Evolutionary conservation across 441 rosid species (phyloP).

Genomic region (Pelargonium cotyledonis): DNA sequence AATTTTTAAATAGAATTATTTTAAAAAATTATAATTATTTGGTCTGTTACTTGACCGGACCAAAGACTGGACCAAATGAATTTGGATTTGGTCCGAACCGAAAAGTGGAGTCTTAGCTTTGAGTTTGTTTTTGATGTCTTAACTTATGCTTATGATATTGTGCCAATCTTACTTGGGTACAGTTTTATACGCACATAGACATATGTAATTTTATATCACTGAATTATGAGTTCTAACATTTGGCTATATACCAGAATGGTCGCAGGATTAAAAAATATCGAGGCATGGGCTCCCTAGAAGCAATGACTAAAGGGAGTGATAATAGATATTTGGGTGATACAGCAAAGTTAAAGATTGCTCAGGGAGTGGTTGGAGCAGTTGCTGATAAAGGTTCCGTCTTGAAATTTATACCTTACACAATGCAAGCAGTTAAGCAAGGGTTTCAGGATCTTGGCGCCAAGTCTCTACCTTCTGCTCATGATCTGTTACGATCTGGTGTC

Average conservation of each 20-base stretch:
- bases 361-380: conserved; percentile 87
- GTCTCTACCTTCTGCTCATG: conserved; percentile 61
- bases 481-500: conserved; percentile 50
- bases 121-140: neutral
- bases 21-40: too few species aligned
- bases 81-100: too few species aligned
- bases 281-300: conserved; percentile 91
- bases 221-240: neutral
- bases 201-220: neutral
- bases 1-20: too few species aligned
- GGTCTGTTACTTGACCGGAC: too few species aligned
- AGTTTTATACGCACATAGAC: neutral
- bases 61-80: too few species aligned
- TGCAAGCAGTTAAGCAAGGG: conserved; percentile 97
- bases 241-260: conserved; percentile 38
- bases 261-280: conserved; percentile 55
- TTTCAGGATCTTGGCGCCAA: conserved; percentile 86
- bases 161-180: neutral
- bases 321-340: conserved; percentile 76
- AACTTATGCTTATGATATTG: neutral
- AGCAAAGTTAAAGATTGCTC: conserved; percentile 73
- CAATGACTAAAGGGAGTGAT: conserved; percentile 87
- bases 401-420: conserved; percentile 63
- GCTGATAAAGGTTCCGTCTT: conserved; percentile 78
- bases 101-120: too few species aligned